Evolutionary conservation across 2,329 filamentous ascomycete genomes (phyloP).

Genomic region (Monosporascus sp.): DNA sequence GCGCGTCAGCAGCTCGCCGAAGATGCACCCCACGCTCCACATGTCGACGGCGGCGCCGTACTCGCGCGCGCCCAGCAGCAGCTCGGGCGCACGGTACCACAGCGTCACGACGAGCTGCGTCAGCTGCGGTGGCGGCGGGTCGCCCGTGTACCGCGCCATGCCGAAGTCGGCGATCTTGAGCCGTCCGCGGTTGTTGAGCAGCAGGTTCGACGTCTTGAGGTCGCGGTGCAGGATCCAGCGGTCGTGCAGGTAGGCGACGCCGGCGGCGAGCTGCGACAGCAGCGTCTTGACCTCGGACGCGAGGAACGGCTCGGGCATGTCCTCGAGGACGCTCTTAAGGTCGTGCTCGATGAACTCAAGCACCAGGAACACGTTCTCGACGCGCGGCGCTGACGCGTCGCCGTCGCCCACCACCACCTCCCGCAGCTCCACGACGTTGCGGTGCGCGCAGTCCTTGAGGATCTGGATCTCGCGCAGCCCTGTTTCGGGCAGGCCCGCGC

Average conservation of each 20-base stretch:
- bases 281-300: slow-evolving; percentile 90
- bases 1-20: slow-evolving; percentile 81
- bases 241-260: slow-evolving; percentile 78
- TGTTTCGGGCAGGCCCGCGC: slow-evolving; percentile 77
- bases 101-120: slow-evolving; percentile 93
- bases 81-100: slow-evolving; percentile 91
- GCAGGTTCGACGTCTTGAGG: slow-evolving; percentile 87
- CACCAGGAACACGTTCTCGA: slow-evolving; percentile 75
- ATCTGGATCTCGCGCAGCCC: slow-evolving; percentile 92
- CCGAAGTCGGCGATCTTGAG: slow-evolving; percentile 98
- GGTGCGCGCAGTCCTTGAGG: slow-evolving; percentile 71
- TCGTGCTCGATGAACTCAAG: slow-evolving; percentile 98
- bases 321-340: slow-evolving; percentile 84
- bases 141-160: slow-evolving; percentile 86
- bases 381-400: slow-evolving; percentile 25
- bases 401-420: slow-evolving; percentile 74
- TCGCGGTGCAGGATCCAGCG: slow-evolving; percentile 92
- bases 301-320: slow-evolving; percentile 91
- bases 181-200: slow-evolving; percentile 90
- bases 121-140: slow-evolving; percentile 66
- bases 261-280: slow-evolving; percentile 73
- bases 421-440: slow-evolving; percentile 73
- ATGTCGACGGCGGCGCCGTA: slow-evolving; percentile 81
- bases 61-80: slow-evolving; percentile 71
- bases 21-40: slow-evolving; percentile 96